These are phyloP conservation scores for Saccharomyces hybrid DNA, from an alignment of 1,139 yeast species.

Conservation along the genomic window DNA sequence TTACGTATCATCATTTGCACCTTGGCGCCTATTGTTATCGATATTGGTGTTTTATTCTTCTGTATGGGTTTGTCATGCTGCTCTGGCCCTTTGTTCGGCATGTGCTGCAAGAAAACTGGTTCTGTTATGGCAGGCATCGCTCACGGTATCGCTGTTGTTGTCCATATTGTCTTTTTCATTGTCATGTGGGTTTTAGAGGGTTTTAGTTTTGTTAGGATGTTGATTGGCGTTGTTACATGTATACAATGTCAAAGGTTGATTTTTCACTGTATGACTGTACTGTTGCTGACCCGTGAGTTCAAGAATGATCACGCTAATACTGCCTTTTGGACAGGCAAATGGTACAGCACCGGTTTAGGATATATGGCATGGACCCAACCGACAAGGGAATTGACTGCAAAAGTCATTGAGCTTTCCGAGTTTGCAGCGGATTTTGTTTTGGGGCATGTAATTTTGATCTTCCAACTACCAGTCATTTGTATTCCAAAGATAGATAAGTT, in stretches of 20 bases:
- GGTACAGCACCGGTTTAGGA: conserved; percentile 95
- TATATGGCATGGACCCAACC: conserved; percentile 97
- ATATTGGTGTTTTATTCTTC: conserved; percentile 73
- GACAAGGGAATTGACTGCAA: conserved; percentile 88
- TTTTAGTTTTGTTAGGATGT: conserved; percentile 79
- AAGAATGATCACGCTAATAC: conserved; percentile 94
- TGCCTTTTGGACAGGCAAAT: conserved; percentile 99
- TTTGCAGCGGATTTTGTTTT: conserved; percentile 94
- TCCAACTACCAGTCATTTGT: conserved; percentile 79
- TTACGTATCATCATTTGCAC: conserved; percentile 84
- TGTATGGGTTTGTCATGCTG: conserved; percentile 84
- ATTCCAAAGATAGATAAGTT: conserved; percentile 91
- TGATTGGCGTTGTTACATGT: conserved; percentile 79
- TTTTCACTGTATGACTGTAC: conserved; percentile 78
- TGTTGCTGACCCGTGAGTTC: conserved; percentile 88
- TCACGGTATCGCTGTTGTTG: conserved; percentile 85
- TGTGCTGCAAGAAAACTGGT: conserved; percentile 98
- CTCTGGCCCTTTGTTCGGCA: conserved; percentile 89
- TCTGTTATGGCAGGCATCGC: conserved; percentile 96
- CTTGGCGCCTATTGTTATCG: conserved; percentile 83
- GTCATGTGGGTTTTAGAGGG: conserved; percentile 97
- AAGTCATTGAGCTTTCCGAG: conserved; percentile 88
- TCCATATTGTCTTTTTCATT: conserved; percentile 79
- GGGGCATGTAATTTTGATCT: conserved; percentile 81
- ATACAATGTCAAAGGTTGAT: conserved; percentile 81